A percentile compares a stretch with the other conserved stretches of the same genome.
Conservation (phyloP, 129 eudicot species). For the Erigeron canadensis region DNA sequence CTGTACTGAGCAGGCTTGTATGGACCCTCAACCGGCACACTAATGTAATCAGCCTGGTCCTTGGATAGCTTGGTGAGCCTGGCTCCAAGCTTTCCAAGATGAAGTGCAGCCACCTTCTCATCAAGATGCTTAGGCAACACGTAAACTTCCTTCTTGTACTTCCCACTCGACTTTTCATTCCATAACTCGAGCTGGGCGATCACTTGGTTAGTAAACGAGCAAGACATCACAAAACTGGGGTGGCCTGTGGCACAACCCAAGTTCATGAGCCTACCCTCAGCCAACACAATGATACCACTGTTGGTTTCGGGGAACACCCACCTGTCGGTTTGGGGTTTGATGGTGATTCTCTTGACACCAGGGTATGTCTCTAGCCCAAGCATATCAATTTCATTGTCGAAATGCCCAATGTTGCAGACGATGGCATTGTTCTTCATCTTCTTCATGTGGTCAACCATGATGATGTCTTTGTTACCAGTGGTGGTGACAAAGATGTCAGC, state of each 20-base stretch:
- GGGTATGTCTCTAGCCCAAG: conserved; percentile 44
- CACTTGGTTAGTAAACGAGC: conserved; percentile 52
- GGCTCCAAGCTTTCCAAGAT: conserved; percentile 55
- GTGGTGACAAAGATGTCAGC: conserved; percentile 51
- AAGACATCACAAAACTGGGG: conserved; percentile 58
- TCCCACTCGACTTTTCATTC: conserved; percentile 41
- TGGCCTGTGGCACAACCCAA: conserved; percentile 56
- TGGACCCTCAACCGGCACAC: conserved; percentile 47
- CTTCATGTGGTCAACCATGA: conserved; percentile 50
- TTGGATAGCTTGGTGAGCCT: conserved; percentile 45
- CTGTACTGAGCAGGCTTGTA: conserved; percentile 55
- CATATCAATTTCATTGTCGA: conserved; percentile 55
- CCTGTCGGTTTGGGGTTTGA: conserved; percentile 47
- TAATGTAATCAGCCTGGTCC: conserved; percentile 50
- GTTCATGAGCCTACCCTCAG: conserved; percentile 47
- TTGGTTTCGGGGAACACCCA: conserved; percentile 49
- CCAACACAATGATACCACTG: conserved; percentile 33
- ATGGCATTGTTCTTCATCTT: conserved; percentile 48
- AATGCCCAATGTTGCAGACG: conserved; percentile 54
- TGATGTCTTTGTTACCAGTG: conserved; percentile 54
- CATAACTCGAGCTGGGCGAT: conserved; percentile 52
- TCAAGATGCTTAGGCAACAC: conserved; percentile 50
- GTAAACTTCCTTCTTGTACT: conserved; percentile 48
- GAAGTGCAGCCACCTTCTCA: conserved; percentile 56
- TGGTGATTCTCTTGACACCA: conserved; percentile 42